Percentiles rank a stretch among this genome's conserved stretches.
Conservation (phyloP, 768 basidiomycete species). For the Pleurotus salmoneostramineus region DNA sequence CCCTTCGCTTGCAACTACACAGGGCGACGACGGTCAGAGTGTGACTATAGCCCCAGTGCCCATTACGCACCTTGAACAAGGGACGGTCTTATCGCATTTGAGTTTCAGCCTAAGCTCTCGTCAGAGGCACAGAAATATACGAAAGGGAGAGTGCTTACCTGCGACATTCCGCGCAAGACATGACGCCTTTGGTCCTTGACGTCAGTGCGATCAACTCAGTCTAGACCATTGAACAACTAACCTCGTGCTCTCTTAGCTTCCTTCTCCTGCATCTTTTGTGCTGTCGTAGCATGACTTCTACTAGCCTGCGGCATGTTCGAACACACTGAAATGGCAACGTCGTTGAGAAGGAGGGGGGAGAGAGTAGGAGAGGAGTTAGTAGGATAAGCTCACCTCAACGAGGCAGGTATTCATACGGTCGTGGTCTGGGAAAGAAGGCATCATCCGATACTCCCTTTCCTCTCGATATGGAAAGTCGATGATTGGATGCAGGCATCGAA, state of each 20-base stretch:
- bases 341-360: background rate
- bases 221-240: slow-evolving; percentile 5
- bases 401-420: background rate
- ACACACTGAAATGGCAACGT: background rate
- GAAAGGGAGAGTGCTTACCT: slow-evolving; percentile 31
- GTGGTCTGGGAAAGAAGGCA: slow-evolving; percentile 5
- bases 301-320: slow-evolving; percentile 45
- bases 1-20: slow-evolving; percentile 60
- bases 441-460: background rate
- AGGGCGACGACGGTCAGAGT: slow-evolving; percentile 2
- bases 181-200: slow-evolving; percentile 29
- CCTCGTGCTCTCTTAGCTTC: slow-evolving; percentile 64
- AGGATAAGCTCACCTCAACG: slow-evolving; percentile 1
- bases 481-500: background rate
- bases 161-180: slow-evolving; percentile 63
- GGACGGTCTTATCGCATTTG: slow-evolving; percentile 72
- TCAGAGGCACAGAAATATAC: background rate
- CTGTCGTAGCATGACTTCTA: slow-evolving; percentile 36
- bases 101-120: slow-evolving; percentile 48
- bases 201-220: background rate
- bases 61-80: slow-evolving; percentile 42
- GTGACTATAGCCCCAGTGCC: background rate
- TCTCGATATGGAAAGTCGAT: background rate
- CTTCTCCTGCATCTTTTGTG: slow-evolving; percentile 55
- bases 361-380: background rate